phyloP scores from a whole-genome alignment of 768 basidiomycete species.

The Boletus coccyginus region DNA sequence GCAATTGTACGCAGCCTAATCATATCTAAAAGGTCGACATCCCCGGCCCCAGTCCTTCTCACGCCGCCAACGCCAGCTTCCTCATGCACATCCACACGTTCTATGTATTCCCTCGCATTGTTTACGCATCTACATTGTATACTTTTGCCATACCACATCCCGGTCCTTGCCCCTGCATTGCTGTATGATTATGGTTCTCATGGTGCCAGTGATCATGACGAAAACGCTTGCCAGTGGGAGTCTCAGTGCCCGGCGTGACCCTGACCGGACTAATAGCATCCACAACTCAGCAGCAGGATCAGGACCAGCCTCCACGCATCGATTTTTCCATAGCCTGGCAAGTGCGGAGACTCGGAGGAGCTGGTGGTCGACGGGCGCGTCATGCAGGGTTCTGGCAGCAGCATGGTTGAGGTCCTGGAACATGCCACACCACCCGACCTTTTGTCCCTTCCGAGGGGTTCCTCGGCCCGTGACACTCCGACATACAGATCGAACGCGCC shows the following conservation, averaged over 20 bases:
- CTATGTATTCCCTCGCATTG: conserved; percentile 13
- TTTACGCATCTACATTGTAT: conserved; percentile 2
- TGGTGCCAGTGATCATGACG: not conserved
- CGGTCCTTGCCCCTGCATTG: not conserved
- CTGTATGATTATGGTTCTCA: not conserved
- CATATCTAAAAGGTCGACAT: conserved; percentile 8
- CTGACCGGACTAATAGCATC: too few relatives aligned
- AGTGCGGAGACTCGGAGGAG: not conserved
- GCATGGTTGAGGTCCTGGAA: not conserved
- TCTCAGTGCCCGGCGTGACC: not conserved
- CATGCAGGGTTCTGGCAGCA: not conserved
- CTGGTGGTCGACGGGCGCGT: not conserved
- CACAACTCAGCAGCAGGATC: conserved; percentile 5
- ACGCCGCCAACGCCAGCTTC: not conserved
- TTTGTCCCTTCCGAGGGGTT: not conserved
- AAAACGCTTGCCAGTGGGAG: not conserved
- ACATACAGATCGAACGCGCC: not conserved
- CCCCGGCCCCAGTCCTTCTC: not conserved
- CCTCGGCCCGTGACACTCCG: not conserved
- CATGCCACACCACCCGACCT: not conserved
- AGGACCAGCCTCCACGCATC: conserved; percentile 1
- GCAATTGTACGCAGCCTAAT: conserved; percentile 25
- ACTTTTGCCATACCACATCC: conserved; percentile 7
- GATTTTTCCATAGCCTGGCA: too few relatives aligned
- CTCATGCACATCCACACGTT: not conserved